Base-by-base conservation (phyloP, 495 filamentous ascomycete species). In the Articulospora tetracladia region DNA sequence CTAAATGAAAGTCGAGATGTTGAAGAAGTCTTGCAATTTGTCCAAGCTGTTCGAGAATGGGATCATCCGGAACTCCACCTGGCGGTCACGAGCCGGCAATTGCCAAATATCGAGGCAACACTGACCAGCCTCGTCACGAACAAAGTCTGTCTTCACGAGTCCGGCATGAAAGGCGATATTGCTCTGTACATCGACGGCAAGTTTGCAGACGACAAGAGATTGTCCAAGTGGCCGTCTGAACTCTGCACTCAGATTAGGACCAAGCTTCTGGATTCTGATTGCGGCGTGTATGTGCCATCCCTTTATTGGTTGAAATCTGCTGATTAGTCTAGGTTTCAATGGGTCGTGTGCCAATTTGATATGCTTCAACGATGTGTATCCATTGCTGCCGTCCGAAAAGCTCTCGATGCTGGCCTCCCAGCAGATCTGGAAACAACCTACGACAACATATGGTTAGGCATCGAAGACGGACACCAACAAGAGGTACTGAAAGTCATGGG, bases 231-330 rank as follows among this genome's bases (percentile, higher is more conserved):
- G 66, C 55, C 59, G 1, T 34, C 52, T 19, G 59, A 62, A 4
- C 52, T 77, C 13, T 59, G 62, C n/a, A 28, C 25, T 4, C 63
- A 72, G 26, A 69, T 76, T 25, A 64, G 70, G 26, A 52, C 65
- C 1, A 55, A 58, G 0, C 49, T 77, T 23, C 54, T 70, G 1
- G 50, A 57, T 0, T 67, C 68, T 46, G 75, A 74, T 10, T 65
- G 30, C 23, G 60, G 60, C 48, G 57, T 62, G 60, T 62, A 27
- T 65, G 72, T 69, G 19, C 11, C 10, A 24, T 15, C 25, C 19
- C n/a, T 20, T n/a, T 22, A 48, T 19, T 6, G 19, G 34, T 26
- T 27, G 51, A 11, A 46, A 15, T 20, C 7, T 30, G 34, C 59
- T 41, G 51, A 24, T 28, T 36, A 48, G 20, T 59, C 27, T n/a